Base-by-base conservation (phyloP, 805 yeast genomes). In the Metschnikowia colocasiae region DNA sequence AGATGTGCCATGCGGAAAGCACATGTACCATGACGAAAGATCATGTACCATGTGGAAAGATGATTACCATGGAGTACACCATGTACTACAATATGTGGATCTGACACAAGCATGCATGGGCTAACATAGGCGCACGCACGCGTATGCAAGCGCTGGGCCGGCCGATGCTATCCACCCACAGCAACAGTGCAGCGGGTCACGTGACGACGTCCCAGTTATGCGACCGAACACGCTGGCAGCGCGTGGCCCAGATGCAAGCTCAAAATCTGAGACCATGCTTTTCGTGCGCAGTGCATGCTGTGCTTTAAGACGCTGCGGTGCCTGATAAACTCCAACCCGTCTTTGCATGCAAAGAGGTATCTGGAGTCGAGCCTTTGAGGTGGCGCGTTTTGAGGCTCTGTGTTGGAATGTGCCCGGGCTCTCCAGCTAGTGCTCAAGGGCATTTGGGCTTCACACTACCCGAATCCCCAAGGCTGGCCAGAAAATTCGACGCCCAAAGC, bases 281-380 rank as follows among this genome's bases (percentile, higher is more conserved):
- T 35, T 36, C 30, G 33, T 39, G 42, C 42, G 42, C 42, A 39
- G 42, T 29, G 42, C 42, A 30, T 39, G 42, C 42, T 30, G 42
- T 36, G 40, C 29, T 27, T 39, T 29, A 29, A 39, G 42, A 30
- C 32, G 32, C 30, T 27, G 26, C 42, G 33, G 13, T 27, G 42
- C 27, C 32, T 13, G 30, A 12, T 15, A 22, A 35, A 35, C 20
- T 4, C 30, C 12, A 16, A 15, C 5, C 18, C 9, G 29, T 16
- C 30, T 15, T 15, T 23, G 29, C 40, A 15, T 36, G 40, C 40
- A 25, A 25, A 20, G 37, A n/a, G 9, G 35, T 23, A 5, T n/a
- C 26, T 22, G 35, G 20, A 10, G 35, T 18, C 22, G 19, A 15
- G 27, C 27, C 27, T 2, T 6, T n/a, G 27, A 6, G 27, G 10